Base-by-base conservation (phyloP, 2,329 filamentous ascomycete species). In the Byssothecium circinans region DNA sequence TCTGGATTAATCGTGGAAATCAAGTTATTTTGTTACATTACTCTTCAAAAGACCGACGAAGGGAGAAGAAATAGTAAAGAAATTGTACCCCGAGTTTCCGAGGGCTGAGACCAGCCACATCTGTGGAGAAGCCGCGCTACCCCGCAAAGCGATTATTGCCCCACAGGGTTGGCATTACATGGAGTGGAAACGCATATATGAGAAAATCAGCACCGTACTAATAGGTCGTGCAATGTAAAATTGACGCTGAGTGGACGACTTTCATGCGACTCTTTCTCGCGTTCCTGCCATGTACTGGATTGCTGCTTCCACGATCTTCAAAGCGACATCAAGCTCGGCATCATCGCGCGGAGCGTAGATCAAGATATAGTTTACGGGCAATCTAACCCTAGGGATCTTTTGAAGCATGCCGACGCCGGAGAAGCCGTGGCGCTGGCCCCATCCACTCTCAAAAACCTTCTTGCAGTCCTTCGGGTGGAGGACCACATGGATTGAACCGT, bases 301-400 rank as follows among this genome's bases (percentile, higher is more conserved):
- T 18, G 56, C 45, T 14, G 56, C 51, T 45, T 42, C 56, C 12
- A 58, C 49, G 8, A 56, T 52, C 11, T 38, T 29, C 23, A 58
- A 37, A 8, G 29, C 50, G 25, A 54, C 46, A 15, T 61, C 53
- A 8, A 62, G n/a, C 43, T 62, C 61, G 46, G 53, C 49, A 19
- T 56, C 48, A 38, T 57, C 43, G 39, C 59, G 50, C 34, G 59
- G 57, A 47, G 57, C 57, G 52, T 56, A 59, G 14, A 56, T 44
- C n/a, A 60, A 35, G 12, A 56, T 10, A 34, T 62, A 62, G 29
- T 49, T 58, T 38, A 60, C 49, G 1, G 57, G 57, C 25, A 56
- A 35, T 20, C 17, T 43, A 27, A 54, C 50, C 8, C 53, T 54
- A 4, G 43, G 33, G 12, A 60, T 20, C 11, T 36, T 41, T 42